Conservation (phyloP, 164 flowering plant species). For the Akebia trifoliata region DNA sequence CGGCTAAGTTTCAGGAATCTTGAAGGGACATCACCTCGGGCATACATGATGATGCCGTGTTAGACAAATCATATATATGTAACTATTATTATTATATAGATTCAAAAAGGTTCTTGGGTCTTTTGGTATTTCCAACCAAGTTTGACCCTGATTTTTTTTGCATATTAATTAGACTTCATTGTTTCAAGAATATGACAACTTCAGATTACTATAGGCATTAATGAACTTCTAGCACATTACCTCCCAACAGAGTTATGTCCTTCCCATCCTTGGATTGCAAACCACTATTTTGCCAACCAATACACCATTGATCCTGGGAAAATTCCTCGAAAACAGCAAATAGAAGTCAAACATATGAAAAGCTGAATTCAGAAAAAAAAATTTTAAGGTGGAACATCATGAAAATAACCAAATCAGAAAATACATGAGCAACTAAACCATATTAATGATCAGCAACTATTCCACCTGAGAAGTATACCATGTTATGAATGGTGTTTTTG, state of each 20-base stretch:
- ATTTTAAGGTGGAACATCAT: neutral
- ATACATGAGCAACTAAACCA: neutral
- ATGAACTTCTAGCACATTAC: constrained; percentile 24
- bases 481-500: too few species aligned
- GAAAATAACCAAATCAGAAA: neutral
- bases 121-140: neutral
- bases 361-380: neutral
- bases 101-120: too few species aligned
- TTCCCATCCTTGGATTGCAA: constrained; percentile 53
- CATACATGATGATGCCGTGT: too few species aligned
- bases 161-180: neutral
- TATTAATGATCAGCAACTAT: neutral
- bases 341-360: neutral
- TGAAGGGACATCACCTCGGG: too few species aligned
- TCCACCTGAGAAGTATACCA: too few species aligned
- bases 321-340: neutral
- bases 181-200: neutral
- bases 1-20: too few species aligned
- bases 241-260: constrained; percentile 74
- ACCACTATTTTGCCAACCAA: constrained; percentile 82
- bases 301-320: constrained; percentile 65
- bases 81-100: too few species aligned
- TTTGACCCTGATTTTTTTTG: neutral
- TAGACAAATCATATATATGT: too few species aligned
- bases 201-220: neutral